Evolutionary conservation across 805 yeast species (phyloP).

Genomic region (Suhomyces vadensis): DNA sequence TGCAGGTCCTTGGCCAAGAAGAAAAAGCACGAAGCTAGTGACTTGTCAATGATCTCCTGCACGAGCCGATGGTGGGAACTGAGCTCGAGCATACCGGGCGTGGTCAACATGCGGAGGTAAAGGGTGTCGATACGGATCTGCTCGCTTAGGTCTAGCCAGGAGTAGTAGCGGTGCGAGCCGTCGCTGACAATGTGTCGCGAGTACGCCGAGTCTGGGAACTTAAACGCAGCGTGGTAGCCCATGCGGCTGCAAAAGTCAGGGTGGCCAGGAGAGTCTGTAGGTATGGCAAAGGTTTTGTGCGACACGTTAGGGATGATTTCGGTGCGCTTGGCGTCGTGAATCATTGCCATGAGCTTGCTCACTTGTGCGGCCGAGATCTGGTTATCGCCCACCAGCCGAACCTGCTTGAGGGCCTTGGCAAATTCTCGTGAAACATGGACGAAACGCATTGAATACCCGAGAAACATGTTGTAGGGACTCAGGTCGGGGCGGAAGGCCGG

Average conservation of each 20-base stretch:
- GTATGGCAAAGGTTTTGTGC: constrained; percentile 24
- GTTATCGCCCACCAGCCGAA: constrained; percentile 15
- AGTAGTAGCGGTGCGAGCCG: constrained; percentile 16
- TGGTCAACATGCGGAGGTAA: constrained; percentile 25
- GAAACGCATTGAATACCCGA: constrained; percentile 32
- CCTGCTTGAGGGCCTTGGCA: constrained; percentile 22
- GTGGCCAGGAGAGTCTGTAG: constrained; percentile 27
- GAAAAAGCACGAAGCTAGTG: constrained; percentile 20
- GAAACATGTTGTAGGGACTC: constrained; percentile 30
- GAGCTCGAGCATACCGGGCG: constrained; percentile 21
- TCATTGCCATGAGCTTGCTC: constrained; percentile 12
- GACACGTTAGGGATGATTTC: constrained; percentile 27
- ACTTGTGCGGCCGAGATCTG: constrained; percentile 17
- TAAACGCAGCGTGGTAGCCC: neutral
- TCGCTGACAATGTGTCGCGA: constrained; percentile 10
- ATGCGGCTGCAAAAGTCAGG: constrained; percentile 23
- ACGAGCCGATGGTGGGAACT: constrained; percentile 25
- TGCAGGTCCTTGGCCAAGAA: constrained; percentile 13
- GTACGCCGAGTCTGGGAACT: constrained; percentile 27
- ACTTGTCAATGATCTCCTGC: constrained; percentile 16
- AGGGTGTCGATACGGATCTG: constrained; percentile 22
- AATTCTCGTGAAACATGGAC: constrained; percentile 30
- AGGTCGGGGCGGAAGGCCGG: constrained; percentile 10
- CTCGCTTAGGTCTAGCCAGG: constrained; percentile 28
- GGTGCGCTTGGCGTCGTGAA: constrained; percentile 20